Evolutionary conservation across 148 eudicot genomes (phyloP), one percentile per base, ranked within the genome.

Genomic region (Cornus kousa): DNA sequence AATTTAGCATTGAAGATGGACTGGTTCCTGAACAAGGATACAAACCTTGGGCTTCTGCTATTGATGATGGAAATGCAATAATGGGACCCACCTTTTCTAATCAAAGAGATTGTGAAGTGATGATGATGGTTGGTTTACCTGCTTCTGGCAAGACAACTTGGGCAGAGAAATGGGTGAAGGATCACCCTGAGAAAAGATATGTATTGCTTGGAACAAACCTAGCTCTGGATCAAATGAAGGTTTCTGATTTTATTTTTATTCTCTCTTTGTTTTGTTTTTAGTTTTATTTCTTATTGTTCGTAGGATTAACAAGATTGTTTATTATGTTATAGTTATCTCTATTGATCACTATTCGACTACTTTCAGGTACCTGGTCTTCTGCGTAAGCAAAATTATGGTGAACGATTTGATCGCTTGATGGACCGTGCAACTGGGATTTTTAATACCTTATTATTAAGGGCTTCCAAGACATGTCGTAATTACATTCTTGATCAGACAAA

Each of bases 101-200:
- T 4, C 48, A 43, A 12, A 20, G 50, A 19, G 83, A 84, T 68
- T 87, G 89, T 84, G 90, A 87, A 67, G 82, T 84, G 73, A 84
- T 89, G 57, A 89, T 89, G 92, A 82, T 89, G 92, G 87, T 89
- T 22, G 96, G 96, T 53, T 82, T 92, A 81, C 93, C 96, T 50
- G 96, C 93, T 80, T 86, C 92, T 28, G 93, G 97, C 24, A 92
- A 92, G 75, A 81, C 87, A 80, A 92, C 97, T 4, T 90, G 97
- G 97, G 92, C 90, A 11, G 97, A 92, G 73, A 90, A 90, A 53
- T 81, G 85, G 90, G 76, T 86, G 22, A 83, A 80, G 74, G 87
- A 88, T 23, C 89, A 92, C 81, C 92, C 90, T 40, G 88, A 87
- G 57, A 90, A 90, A 74, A 86, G 93, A 43, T 92, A 90, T 78